Base-by-base conservation (phyloP, 345 rosid species). In the Laguncularia racemosa region DNA sequence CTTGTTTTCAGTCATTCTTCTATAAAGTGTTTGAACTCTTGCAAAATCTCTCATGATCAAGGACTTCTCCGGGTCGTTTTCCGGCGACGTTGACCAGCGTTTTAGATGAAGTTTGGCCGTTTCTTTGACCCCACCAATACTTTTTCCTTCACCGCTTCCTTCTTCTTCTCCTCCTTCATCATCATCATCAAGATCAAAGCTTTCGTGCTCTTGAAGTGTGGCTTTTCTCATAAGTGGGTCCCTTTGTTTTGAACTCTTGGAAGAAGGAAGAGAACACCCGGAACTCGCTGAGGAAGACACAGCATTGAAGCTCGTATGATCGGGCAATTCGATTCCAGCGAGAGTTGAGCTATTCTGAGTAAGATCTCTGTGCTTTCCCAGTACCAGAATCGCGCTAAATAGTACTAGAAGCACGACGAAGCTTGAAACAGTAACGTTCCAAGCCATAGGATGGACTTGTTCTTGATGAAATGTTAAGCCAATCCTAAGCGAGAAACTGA, bases 11-110 rank as follows among this genome's bases (percentile, higher is more conserved):
- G 46, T 47, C 20, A 79, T 77, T 59, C 89, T 78, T 60, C 53
- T 73, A 69, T 83, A 63, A 53, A 92, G 84, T 11, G 89, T 78
- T 53, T 84, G 86, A 67, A 92, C 86, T 74, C 99, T 75, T 7
- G 77, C 64, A 63, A 75, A 71, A 66, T 92, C 99, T 70, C 89
- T 44, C 51, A 64, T 18, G 20, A 71, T 65, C 64, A 86, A 72
- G 21, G 89, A 82, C 21, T 71, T 68, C 60, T 70, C 64, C 14
- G 69, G 71, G 60, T 66, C 71, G 2, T 55, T 48, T 47, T 73
- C 68, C 28, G 56, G 63, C 66, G 62, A 67, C 17, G 49, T 53
- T 1, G 79, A 61, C 59, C 88, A 70, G 63, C 65, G 93, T 67
- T 77, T 92, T 45, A 92, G 57, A 14, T 89, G 77, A 59, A 89